A percentile compares a stretch with the other conserved stretches of the same genome.
Conservation (phyloP, 2,329 filamentous ascomycete species). For the Nemania sp. region DNA sequence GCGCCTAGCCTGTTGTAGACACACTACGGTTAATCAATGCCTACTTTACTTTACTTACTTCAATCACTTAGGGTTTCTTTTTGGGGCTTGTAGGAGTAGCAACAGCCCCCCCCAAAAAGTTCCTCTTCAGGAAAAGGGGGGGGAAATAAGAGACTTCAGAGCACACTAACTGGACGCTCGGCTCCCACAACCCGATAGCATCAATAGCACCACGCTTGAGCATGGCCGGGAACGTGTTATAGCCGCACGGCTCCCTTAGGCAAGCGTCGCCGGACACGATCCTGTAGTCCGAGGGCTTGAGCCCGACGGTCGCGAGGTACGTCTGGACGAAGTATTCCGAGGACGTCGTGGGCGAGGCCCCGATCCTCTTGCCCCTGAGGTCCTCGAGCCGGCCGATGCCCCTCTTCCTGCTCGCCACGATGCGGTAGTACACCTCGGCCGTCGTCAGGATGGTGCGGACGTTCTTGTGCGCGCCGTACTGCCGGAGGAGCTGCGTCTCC, state of each 20-base stretch:
- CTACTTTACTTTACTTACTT: too few relatives aligned
- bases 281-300: slow-evolving; percentile 37
- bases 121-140: too few relatives aligned
- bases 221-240: slow-evolving; percentile 38
- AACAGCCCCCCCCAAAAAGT: too few relatives aligned
- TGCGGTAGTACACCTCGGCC: slow-evolving; percentile 42
- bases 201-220: slow-evolving; percentile 36
- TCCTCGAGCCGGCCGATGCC: slow-evolving; percentile 37
- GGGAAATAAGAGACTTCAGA: slow-evolving; percentile 10
- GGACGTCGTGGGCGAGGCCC: slow-evolving; percentile 39
- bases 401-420: slow-evolving; percentile 39
- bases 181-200: slow-evolving; percentile 44
- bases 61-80: too few relatives aligned
- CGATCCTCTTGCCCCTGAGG: slow-evolving; percentile 42
- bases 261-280: slow-evolving; percentile 37
- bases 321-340: slow-evolving; percentile 42
- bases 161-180: slow-evolving; percentile 34
- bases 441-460: slow-evolving; percentile 41
- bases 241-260: slow-evolving; percentile 38
- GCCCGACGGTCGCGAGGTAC: slow-evolving; percentile 37
- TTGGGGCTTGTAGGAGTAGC: too few relatives aligned
- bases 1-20: slow-evolving; percentile 27
- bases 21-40: too few relatives aligned
- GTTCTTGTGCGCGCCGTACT: slow-evolving; percentile 40
- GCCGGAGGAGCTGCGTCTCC: slow-evolving; percentile 43